A percentile compares a stretch with the other conserved stretches of the same genome.
phyloP scores from a whole-genome alignment of 2,329 filamentous ascomycete species.

The Paradendryphiella salina region DNA sequence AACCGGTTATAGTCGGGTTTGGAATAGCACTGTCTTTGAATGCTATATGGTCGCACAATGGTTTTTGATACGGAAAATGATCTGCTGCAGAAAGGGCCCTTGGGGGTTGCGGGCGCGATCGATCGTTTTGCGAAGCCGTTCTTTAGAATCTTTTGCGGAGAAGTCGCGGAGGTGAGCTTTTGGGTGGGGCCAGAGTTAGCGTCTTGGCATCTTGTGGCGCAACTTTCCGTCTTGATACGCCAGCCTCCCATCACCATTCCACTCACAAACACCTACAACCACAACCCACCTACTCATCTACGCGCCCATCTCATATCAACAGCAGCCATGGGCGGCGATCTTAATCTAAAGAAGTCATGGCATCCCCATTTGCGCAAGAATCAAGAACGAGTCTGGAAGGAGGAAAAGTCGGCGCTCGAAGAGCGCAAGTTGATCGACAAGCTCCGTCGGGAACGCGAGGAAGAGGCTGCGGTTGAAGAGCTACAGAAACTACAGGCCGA shows the following conservation, averaged over 20 bases:
- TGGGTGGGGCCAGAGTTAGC: conserved; percentile 18
- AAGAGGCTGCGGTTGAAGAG: conserved; percentile 91
- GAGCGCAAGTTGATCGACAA: conserved; percentile 94
- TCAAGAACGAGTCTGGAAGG: conserved; percentile 85
- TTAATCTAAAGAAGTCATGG: conserved; percentile 88
- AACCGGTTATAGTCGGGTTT: neutral
- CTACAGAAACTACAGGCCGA: conserved; percentile 77
- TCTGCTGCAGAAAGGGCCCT: neutral
- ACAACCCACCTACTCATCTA: neutral
- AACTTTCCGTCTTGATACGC: neutral
- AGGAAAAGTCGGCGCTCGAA: conserved; percentile 88
- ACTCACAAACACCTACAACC: neutral
- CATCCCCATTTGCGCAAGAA: conserved; percentile 90
- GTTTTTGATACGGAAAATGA: neutral
- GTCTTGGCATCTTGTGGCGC: conserved; percentile 16
- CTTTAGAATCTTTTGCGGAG: conserved; percentile 33
- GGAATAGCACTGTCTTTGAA: neutral
- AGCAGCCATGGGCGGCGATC: conserved; percentile 83
- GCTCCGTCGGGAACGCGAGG: conserved; percentile 87
- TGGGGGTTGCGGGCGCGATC: neutral
- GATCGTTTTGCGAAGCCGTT: conserved; percentile 7
- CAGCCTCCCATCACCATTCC: conserved; percentile 11
- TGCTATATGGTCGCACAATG: neutral
- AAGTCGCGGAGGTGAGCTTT: conserved; percentile 30
- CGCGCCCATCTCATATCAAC: neutral